These are phyloP conservation scores for Saturnispora mendoncae DNA, from an alignment of 805 yeast species.

Conservation along the genomic window DNA sequence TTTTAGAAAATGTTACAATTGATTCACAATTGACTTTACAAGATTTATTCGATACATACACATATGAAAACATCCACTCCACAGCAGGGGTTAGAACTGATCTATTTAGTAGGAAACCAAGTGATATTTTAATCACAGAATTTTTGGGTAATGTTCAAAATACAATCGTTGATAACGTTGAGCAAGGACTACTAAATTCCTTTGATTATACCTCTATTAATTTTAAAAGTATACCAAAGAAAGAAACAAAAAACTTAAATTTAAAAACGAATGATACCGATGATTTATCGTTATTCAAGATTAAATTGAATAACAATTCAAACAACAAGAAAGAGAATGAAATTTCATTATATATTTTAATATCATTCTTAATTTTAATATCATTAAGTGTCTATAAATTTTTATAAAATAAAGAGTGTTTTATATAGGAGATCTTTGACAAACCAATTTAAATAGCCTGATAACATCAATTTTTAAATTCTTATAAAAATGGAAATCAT, in stretches of 20 bases:
- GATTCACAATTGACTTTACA: constrained; percentile 67
- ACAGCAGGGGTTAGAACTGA: constrained; percentile 90
- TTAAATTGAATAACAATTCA: neutral
- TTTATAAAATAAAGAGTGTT: constrained; percentile 1
- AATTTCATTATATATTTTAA: neutral
- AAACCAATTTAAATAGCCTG: constrained; percentile 15
- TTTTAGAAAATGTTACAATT: constrained; percentile 69
- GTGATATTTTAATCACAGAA: constrained; percentile 74
- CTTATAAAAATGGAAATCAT: constrained; percentile 22
- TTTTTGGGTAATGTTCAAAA: constrained; percentile 90
- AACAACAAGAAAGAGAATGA: neutral
- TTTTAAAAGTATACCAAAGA: neutral
- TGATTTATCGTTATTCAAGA: neutral
- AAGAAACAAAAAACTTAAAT: neutral
- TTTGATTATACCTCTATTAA: constrained; percentile 1
- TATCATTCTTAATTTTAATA: neutral
- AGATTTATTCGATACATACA: constrained; percentile 77
- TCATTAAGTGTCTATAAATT: constrained; percentile 6
- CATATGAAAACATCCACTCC: constrained; percentile 79
- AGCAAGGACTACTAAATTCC: constrained; percentile 33
- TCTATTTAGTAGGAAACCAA: constrained; percentile 54
- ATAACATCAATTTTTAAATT: constrained; percentile 20
- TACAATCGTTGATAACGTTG: constrained; percentile 49
- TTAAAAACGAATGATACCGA: neutral
- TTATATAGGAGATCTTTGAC: neutral